Evolutionary conservation across 1,139 yeast species (phyloP), one percentile per base, ranked within the genome.

Genomic region (Pichia sp.): DNA sequence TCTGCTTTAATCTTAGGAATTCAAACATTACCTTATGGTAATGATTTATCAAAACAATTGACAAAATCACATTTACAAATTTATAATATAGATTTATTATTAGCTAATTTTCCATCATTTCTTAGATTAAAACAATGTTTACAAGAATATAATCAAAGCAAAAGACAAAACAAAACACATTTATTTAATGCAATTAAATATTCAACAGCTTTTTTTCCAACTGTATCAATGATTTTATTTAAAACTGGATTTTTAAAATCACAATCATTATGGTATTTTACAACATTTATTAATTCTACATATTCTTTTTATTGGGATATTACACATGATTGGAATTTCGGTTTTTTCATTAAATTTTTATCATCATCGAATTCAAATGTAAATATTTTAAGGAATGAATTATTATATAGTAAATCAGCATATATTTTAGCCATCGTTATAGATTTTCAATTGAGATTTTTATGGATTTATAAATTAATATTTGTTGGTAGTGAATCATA

Each of bases 261-360:
- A 3, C 47, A 60, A 30, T 40, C 45, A 2, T 65, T 73, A 60
- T 82, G 87, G 89, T 71, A 76, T 43, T 44, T 76, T 0, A 63
- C 74, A 1, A 72, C 79, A 18, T 65, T 82, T 4, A 57, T 86
- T 42, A 88, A 86, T 62, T 84, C 97, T 0, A 60, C 79, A 0
- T 92, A 86, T 63, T 78, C 95, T 26, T 86, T 86, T 55, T 69
- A 80, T 47, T 92, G 98, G 98, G 98, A 92, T 65, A 67, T 90
- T 28, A 75, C 76, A 46, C 79, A 81, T 75, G 98, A 92, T 68
- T 92, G 98, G 98, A 81, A 82, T 43, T 73, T 88, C 43, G 75
- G 76, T n/a, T 54, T 85, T 4, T 73, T 79, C 55, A 73, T 71
- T 39, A 53, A 58, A 7, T 51, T 71, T 31, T 61, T 60, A 32